These are phyloP conservation scores for Cudoniella acicularis DNA, from an alignment of 495 filamentous ascomycete species.

Conservation along the genomic window DNA sequence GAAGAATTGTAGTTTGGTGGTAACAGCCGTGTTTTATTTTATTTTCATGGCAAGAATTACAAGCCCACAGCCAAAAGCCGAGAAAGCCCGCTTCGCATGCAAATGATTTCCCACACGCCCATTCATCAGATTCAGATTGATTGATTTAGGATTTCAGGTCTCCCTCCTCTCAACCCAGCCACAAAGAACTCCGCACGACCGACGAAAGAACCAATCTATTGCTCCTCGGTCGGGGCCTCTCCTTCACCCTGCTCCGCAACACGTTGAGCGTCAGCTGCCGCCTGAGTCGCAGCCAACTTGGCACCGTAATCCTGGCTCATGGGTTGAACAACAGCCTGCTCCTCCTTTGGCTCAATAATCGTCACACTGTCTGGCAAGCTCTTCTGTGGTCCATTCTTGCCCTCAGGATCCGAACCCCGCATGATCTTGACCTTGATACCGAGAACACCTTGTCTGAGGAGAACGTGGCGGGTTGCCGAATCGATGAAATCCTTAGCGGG, in stretches of 20 bases:
- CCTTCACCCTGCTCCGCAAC: constrained; percentile 63
- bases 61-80: constrained; percentile 22
- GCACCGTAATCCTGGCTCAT: constrained; percentile 97
- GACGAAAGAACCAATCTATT: constrained; percentile 31
- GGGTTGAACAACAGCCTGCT: constrained; percentile 87
- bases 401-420: constrained; percentile 98
- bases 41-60: constrained; percentile 22
- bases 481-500: constrained; percentile 99
- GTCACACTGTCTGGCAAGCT: constrained; percentile 96
- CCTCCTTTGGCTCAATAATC: constrained; percentile 99
- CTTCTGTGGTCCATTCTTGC: constrained; percentile 96
- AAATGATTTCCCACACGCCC: constrained; percentile 25
- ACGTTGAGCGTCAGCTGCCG: constrained; percentile 57
- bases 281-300: constrained; percentile 84
- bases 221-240: constrained; percentile 48
- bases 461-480: constrained; percentile 94
- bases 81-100: constrained; percentile 17
- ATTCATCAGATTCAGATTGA: constrained; percentile 5
- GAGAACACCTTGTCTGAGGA: constrained; percentile 97
- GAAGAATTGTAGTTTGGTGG: constrained; percentile 3
- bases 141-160: no score
- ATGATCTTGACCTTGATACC: constrained; percentile 99
- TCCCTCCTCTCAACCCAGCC: no score
- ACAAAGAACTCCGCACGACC: constrained; percentile 13
- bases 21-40: constrained; percentile 20